A percentile compares a stretch with the other conserved stretches of the same genome.
Conservation (phyloP, 257 asterid genomes). For the Nicotiana tabacum region DNA sequence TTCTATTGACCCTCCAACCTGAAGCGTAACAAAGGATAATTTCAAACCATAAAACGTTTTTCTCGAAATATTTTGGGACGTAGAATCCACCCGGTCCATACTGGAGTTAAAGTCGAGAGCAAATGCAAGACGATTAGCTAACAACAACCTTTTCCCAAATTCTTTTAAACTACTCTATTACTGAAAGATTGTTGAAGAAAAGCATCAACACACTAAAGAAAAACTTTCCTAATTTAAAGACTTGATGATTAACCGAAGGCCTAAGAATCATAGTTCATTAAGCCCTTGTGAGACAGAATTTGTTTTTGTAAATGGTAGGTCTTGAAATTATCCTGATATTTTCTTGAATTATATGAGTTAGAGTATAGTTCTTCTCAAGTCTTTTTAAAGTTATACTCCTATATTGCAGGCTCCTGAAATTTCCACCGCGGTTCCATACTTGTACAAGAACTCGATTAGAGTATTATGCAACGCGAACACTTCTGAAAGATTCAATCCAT, state of each 20-base stretch:
- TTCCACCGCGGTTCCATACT: conserved; percentile 24
- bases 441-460: conserved; percentile 25
- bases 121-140: background rate
- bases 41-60: too few relatives aligned
- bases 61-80: background rate
- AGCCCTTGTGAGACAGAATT: too few relatives aligned
- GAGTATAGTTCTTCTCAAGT: background rate
- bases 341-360: background rate
- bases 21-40: too few relatives aligned
- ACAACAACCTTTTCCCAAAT: background rate
- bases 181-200: background rate
- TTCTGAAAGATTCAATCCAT: conserved; percentile 25
- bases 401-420: conserved; percentile 32
- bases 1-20: background rate
- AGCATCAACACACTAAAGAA: background rate
- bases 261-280: background rate
- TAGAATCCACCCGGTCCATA: too few relatives aligned
- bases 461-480: conserved; percentile 33
- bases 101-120: background rate
- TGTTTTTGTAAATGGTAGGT: background rate
- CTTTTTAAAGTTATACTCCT: too few relatives aligned
- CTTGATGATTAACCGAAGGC: background rate
- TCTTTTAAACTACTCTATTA: too few relatives aligned
- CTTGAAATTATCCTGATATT: background rate
- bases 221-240: background rate